These are phyloP conservation scores for Oxyria digyna DNA, from an alignment of 148 eudicot species.

Conservation along the genomic window DNA sequence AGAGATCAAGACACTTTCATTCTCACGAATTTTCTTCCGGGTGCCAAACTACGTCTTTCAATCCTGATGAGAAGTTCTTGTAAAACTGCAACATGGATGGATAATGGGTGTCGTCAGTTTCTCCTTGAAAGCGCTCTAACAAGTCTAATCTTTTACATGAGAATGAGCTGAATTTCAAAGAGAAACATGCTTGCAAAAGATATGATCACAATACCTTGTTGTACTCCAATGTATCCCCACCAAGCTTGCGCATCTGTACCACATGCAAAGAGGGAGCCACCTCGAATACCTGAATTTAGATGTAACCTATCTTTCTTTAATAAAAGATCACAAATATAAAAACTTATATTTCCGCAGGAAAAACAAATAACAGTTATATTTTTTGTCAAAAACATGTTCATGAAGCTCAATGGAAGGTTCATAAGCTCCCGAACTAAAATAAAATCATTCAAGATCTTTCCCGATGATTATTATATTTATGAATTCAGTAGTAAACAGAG, in stretches of 20 bases:
- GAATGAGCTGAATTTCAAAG: not conserved
- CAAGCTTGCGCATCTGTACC: constrained; percentile 79
- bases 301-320: not conserved
- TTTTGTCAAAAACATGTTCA: not conserved
- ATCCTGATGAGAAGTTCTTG: constrained; percentile 65
- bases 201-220: constrained; percentile 34
- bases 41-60: constrained; percentile 69
- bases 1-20: not conserved
- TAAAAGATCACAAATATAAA: not conserved
- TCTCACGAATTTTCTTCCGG: not conserved
- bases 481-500: not conserved
- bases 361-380: too few species aligned
- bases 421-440: too few species aligned
- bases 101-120: not conserved
- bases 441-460: too few species aligned
- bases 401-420: not conserved
- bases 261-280: constrained; percentile 87
- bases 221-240: constrained; percentile 85
- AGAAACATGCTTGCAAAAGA: not conserved
- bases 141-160: not conserved
- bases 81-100: constrained; percentile 40
- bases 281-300: constrained; percentile 58
- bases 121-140: not conserved
- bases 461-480: not conserved
- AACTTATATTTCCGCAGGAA: not conserved